phyloP scores from a whole-genome alignment of 768 basidiomycete species.

The Macrolepiota fuliginosa region DNA sequence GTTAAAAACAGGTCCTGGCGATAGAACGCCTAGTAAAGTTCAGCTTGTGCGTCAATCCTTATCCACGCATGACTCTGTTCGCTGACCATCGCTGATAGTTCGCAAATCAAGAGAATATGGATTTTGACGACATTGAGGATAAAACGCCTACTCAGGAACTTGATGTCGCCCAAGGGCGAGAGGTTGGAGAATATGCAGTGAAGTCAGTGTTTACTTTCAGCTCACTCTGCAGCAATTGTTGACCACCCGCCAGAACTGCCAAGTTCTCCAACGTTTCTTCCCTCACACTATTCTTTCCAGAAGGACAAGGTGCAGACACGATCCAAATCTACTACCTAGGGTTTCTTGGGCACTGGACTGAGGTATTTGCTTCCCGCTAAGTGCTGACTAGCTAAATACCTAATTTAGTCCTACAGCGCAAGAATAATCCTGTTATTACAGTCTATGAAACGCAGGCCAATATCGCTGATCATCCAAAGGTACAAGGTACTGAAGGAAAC shows the following conservation, averaged over 20 bases:
- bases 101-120: conserved; percentile 72
- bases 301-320: conserved; percentile 75
- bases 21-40: conserved; percentile 74
- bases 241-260: conserved; percentile 52
- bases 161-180: conserved; percentile 62
- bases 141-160: conserved; percentile 71
- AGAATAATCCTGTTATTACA: conserved; percentile 73
- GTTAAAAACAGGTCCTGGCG: conserved; percentile 79
- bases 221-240: neutral
- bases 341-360: conserved; percentile 78
- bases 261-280: conserved; percentile 84
- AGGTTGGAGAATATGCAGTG: conserved; percentile 82
- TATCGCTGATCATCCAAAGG: conserved; percentile 83
- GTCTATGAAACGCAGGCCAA: conserved; percentile 90
- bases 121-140: conserved; percentile 73
- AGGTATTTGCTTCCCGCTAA: conserved; percentile 41
- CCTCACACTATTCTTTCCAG: conserved; percentile 81
- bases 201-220: conserved; percentile 47
- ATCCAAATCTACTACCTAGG: conserved; percentile 82
- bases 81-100: conserved; percentile 45
- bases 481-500: conserved; percentile 71
- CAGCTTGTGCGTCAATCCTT: conserved; percentile 49
- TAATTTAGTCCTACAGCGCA: conserved; percentile 51
- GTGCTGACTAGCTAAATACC: neutral
- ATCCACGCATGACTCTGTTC: neutral